These are phyloP conservation scores for Tetrapisispora phaffii DNA, from an alignment of 805 yeast genomes.

Conservation along the genomic window DNA sequence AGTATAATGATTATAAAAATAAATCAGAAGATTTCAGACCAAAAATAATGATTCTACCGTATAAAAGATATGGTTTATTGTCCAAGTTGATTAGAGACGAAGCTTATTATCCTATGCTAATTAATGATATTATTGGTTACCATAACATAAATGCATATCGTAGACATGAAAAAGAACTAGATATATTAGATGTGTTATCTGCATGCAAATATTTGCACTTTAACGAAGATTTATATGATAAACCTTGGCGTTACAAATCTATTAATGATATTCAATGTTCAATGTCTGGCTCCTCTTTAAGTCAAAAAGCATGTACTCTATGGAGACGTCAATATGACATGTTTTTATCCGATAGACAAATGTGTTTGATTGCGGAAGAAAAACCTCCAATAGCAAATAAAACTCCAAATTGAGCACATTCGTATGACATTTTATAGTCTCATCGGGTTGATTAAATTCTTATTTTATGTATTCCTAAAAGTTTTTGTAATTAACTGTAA, in stretches of 20 bases:
- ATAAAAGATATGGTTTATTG: conserved; percentile 17
- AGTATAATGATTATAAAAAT: conserved; percentile 1
- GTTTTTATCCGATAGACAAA: background rate
- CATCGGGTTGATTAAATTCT: too few species aligned
- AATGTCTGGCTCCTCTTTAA: background rate
- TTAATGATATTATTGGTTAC: conserved; percentile 16
- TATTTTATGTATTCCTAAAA: too few species aligned
- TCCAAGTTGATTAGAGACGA: conserved; percentile 13
- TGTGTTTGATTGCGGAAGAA: background rate
- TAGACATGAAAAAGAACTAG: conserved; percentile 1
- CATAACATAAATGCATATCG: background rate
- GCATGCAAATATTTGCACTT: conserved; percentile 43
- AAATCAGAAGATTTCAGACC: conserved; percentile 7
- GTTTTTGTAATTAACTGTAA: background rate
- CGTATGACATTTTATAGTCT: too few species aligned
- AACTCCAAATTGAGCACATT: too few species aligned
- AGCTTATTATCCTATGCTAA: conserved; percentile 10
- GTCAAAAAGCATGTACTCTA: background rate
- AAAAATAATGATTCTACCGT: conserved; percentile 17
- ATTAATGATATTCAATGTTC: conserved; percentile 12
- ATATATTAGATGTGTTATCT: conserved; percentile 21
- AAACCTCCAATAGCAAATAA: background rate
- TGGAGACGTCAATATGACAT: conserved; percentile 1
- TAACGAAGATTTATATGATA: conserved; percentile 52
- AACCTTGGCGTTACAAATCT: conserved; percentile 42